Evolutionary conservation across 208 protist species (phyloP).

Genomic region (Acanthamoeba culbertsoni): DNA sequence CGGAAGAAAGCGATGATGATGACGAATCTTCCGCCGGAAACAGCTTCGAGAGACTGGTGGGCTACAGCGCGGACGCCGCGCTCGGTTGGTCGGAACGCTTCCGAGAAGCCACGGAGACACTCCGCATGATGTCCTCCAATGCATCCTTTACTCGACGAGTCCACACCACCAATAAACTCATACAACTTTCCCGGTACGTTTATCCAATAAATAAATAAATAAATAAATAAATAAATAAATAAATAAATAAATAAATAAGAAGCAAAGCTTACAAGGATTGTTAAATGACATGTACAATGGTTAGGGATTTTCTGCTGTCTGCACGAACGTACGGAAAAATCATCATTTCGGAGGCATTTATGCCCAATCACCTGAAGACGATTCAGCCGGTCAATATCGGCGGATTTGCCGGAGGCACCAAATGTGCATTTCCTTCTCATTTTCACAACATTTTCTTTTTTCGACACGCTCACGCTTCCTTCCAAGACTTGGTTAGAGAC

Average conservation of each 20-base stretch:
- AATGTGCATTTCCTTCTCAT: background rate
- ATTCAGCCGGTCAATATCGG: slow-evolving; percentile 4
- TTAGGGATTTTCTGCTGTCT: background rate
- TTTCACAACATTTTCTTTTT: background rate
- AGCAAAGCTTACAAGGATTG: no score
- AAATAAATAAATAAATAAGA: background rate
- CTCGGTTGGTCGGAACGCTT: background rate
- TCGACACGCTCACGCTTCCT: background rate
- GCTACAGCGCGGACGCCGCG: background rate
- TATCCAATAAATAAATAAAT: background rate
- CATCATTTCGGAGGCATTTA: slow-evolving; percentile 30
- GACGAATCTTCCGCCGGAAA: background rate
- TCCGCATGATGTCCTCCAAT: slow-evolving; percentile 33
- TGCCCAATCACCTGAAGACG: background rate
- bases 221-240: background rate
- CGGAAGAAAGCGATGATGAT: background rate
- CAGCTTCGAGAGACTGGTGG: background rate
- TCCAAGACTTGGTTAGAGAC: background rate
- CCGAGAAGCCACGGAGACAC: background rate
- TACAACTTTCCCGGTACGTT: background rate
- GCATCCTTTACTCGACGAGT: background rate
- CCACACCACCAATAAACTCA: background rate
- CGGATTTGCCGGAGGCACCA: slow-evolving; percentile 13
- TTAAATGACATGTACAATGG: no score
- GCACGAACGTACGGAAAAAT: background rate